A percentile compares a stretch with the other conserved stretches of the same genome.
These are phyloP conservation scores for Delonix regia DNA, from an alignment of 306 rosid genomes.

Conservation along the genomic window DNA sequence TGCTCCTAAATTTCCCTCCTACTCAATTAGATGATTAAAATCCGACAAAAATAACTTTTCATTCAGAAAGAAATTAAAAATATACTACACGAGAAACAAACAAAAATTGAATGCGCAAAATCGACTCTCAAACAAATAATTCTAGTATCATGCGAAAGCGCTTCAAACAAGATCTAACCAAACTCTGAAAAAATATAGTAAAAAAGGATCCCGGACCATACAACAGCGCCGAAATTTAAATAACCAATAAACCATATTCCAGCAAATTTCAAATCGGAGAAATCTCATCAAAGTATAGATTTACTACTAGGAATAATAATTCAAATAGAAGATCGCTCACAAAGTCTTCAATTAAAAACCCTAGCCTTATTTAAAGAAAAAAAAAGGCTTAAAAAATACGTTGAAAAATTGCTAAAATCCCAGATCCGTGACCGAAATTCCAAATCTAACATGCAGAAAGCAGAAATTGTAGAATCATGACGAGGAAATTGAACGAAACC, in stretches of 20 bases:
- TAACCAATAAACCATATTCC: background rate
- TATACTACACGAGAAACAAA: background rate
- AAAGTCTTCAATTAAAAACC: slow-evolving; percentile 10
- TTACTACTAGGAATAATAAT: background rate
- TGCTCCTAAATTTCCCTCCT: background rate
- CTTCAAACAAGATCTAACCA: background rate
- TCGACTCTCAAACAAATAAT: background rate
- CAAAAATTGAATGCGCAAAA: slow-evolving; percentile 12
- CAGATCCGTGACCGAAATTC: background rate
- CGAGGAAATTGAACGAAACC: background rate
- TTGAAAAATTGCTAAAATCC: background rate
- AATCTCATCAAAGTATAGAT: background rate
- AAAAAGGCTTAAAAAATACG: background rate
- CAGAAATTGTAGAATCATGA: background rate
- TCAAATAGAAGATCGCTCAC: background rate
- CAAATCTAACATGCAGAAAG: background rate
- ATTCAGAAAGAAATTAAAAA: no score
- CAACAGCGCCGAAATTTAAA: background rate
- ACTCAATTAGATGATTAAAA: background rate
- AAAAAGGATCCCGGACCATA: background rate
- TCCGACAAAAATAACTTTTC: background rate
- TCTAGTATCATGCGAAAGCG: background rate
- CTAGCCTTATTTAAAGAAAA: background rate
- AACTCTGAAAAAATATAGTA: no score
- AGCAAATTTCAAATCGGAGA: background rate